Percentiles rank a stretch among this genome's conserved stretches.
Conservation (phyloP, 306 rosid genomes). For the Trifolium repens region DNA sequence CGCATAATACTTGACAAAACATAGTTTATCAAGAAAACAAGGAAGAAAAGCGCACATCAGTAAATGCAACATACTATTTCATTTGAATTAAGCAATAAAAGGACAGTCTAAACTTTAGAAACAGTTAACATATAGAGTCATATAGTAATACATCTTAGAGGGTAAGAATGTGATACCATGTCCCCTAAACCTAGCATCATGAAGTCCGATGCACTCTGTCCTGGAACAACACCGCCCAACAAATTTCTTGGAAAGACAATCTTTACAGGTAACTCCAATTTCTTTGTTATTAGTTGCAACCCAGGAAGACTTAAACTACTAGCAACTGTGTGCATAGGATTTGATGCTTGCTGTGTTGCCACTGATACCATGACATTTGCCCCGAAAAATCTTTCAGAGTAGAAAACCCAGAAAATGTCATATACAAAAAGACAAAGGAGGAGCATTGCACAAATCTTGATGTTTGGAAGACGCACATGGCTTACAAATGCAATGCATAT, state of each 20-base stretch:
- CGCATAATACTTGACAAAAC: constrained; percentile 18
- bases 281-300: constrained; percentile 86
- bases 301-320: constrained; percentile 97
- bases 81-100: constrained; percentile 34
- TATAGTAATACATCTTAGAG: constrained; percentile 16
- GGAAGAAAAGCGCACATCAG: constrained; percentile 21
- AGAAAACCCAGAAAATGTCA: constrained; percentile 99
- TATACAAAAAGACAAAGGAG: constrained; percentile 85
- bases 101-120: constrained; percentile 7
- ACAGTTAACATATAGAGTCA: not conserved
- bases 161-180: constrained; percentile 66
- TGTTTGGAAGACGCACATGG: constrained; percentile 96
- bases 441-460: constrained; percentile 95
- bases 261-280: constrained; percentile 97
- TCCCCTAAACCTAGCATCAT: constrained; percentile 99
- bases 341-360: constrained; percentile 94
- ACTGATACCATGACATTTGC: constrained; percentile 99
- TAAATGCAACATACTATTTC: constrained; percentile 28
- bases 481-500: constrained; percentile 97
- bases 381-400: constrained; percentile 96
- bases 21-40: constrained; percentile 13
- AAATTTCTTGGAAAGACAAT: constrained; percentile 94
- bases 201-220: constrained; percentile 76
- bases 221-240: constrained; percentile 78
- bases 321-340: constrained; percentile 97